Conservation (phyloP, 306 rosid species). For the Corylus americana region DNA sequence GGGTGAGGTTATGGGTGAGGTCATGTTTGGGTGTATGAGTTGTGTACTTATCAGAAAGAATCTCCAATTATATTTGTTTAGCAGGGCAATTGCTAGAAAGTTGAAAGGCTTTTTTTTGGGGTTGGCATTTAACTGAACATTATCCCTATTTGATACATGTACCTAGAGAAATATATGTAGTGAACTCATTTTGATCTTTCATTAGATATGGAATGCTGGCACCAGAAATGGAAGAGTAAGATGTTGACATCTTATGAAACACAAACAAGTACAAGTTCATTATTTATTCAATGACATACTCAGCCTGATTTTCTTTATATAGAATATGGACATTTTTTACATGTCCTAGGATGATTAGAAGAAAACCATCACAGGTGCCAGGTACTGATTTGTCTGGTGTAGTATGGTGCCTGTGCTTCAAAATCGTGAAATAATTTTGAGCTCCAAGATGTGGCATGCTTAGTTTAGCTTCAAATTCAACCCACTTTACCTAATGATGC, state of each 20-base stretch:
- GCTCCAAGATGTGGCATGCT: not conserved
- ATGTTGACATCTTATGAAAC: not conserved
- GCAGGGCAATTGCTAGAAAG: not conserved
- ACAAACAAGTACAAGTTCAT: not conserved
- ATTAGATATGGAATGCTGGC: not conserved
- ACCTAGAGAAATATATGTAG: not conserved
- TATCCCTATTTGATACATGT: not conserved
- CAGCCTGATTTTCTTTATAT: not conserved
- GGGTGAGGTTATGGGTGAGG: not conserved
- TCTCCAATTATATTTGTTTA: not conserved
- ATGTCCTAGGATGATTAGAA: not conserved
- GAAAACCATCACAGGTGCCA: not conserved
- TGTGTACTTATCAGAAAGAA: not conserved
- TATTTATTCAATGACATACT: not conserved
- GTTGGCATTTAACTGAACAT: not conserved
- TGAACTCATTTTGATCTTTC: not conserved
- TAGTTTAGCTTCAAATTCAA: not conserved
- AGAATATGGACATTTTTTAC: not conserved
- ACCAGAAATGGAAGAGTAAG: not conserved
- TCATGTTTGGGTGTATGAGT: not conserved
- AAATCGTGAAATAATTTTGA: not conserved
- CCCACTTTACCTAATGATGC: constrained; percentile 4
- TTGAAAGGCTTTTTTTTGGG: not conserved
- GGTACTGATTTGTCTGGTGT: not conserved
- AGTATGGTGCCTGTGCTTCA: not conserved